Evolutionary conservation across 441 rosid genomes (phyloP).

Genomic region (Croton setiger): DNA sequence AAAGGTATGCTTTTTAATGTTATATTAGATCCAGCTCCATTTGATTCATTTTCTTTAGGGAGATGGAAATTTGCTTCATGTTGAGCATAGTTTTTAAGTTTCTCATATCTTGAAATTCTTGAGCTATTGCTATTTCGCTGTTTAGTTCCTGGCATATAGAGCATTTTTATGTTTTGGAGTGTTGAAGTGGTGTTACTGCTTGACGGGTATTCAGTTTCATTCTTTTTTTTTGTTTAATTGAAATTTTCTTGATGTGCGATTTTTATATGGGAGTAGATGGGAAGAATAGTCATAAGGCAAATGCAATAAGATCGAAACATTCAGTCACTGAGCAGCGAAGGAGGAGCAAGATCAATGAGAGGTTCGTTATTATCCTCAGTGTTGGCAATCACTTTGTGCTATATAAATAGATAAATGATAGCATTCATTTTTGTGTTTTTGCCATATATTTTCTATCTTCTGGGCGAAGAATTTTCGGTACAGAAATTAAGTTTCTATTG

Average conservation of each 20-base stretch:
- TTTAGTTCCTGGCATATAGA: slow-evolving; percentile 10
- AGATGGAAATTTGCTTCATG: neutral
- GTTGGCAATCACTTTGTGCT: slow-evolving; percentile 3
- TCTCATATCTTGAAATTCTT: neutral
- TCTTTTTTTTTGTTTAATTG: slow-evolving; percentile 16
- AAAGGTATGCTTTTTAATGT: slow-evolving; percentile 30
- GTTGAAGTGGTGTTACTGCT: slow-evolving; percentile 2
- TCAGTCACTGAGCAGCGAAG: slow-evolving; percentile 96
- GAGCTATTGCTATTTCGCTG: neutral
- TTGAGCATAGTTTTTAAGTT: neutral
- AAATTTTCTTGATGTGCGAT: slow-evolving; percentile 8
- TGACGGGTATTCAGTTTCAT: slow-evolving; percentile 8
- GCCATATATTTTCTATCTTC: neutral
- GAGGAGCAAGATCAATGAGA: slow-evolving; percentile 94
- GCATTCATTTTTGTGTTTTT: neutral
- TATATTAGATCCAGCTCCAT: slow-evolving; percentile 34
- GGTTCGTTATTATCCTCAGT: slow-evolving; percentile 37
- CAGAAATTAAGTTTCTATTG: neutral
- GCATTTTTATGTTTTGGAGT: slow-evolving; percentile 9
- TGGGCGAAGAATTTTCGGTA: neutral
- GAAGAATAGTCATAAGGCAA: slow-evolving; percentile 63
- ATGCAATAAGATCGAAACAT: slow-evolving; percentile 83
- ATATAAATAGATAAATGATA: neutral
- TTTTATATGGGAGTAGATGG: slow-evolving; percentile 46
- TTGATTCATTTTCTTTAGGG: slow-evolving; percentile 1